Evolutionary conservation across 257 asterid species (phyloP).

Genomic region (Cordia subcordata): DNA sequence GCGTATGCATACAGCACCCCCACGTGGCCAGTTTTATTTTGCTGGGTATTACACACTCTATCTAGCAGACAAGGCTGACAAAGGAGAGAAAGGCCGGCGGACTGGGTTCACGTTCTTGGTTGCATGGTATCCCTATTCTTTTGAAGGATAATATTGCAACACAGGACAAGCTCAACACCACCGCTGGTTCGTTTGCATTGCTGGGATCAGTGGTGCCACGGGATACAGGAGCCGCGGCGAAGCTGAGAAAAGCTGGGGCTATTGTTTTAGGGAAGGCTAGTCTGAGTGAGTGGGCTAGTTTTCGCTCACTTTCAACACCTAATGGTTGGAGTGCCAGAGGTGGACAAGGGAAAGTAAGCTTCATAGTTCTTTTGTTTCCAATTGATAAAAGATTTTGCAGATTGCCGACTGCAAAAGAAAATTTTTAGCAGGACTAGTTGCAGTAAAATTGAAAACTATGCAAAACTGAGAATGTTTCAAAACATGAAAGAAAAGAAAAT

Average conservation of each 20-base stretch:
- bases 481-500: no score
- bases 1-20: no score
- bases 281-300: slow-evolving; percentile 59
- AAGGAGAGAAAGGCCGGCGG: slow-evolving; percentile 19
- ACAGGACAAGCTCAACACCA: slow-evolving; percentile 50
- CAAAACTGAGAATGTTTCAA: no score
- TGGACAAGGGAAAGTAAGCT: slow-evolving; percentile 59
- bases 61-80: slow-evolving; percentile 42
- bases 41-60: no score
- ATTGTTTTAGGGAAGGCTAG: slow-evolving; percentile 71
- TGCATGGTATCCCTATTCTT: slow-evolving; percentile 74
- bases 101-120: slow-evolving; percentile 7
- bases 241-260: slow-evolving; percentile 57
- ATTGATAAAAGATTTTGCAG: background rate
- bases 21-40: no score
- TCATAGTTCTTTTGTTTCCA: background rate
- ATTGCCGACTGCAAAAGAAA: background rate
- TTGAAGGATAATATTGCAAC: slow-evolving; percentile 62
- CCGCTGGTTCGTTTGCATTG: slow-evolving; percentile 62
- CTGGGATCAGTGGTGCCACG: slow-evolving; percentile 42
- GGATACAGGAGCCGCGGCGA: slow-evolving; percentile 66
- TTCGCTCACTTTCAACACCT: slow-evolving; percentile 44
- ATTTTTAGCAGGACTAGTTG: background rate
- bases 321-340: slow-evolving; percentile 68
- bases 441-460: no score